These are phyloP conservation scores for Ogataea neopini DNA, from an alignment of 805 yeast genomes.

Conservation along the genomic window DNA sequence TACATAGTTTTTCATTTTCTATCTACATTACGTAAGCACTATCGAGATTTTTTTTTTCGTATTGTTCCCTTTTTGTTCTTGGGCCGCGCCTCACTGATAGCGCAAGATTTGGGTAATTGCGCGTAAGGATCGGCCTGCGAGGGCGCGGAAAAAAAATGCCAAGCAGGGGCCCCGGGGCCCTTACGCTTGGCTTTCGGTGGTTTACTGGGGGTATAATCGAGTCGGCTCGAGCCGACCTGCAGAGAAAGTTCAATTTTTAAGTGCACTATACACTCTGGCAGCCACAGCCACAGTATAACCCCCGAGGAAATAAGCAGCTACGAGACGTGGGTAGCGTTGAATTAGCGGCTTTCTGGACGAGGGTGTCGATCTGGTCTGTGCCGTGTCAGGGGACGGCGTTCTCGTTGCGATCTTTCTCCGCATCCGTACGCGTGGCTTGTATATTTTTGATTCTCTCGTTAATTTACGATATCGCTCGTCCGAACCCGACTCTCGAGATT, in stretches of 20 bases:
- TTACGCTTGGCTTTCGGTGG: background rate
- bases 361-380: background rate
- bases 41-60: background rate
- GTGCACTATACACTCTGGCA: slow-evolving; percentile 11
- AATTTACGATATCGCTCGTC: background rate
- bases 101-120: background rate
- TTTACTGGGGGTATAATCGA: too few species aligned
- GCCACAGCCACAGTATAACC: slow-evolving; percentile 20
- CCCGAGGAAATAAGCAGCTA: slow-evolving; percentile 17
- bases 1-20: too few species aligned
- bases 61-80: too few species aligned
- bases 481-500: slow-evolving; percentile 4
- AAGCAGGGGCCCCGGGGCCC: background rate
- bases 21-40: background rate
- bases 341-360: background rate
- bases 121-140: background rate
- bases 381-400: background rate
- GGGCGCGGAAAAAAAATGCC: background rate
- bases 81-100: slow-evolving; percentile 1
- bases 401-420: too few species aligned
- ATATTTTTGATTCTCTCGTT: background rate
- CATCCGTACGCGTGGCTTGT: background rate
- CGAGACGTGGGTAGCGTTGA: slow-evolving; percentile 11
- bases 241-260: background rate
- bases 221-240: background rate